Evolutionary conservation across 257 asterid genomes (phyloP), one percentile per base, ranked within the genome.

Genomic region (Salvia miltiorrhiza): DNA sequence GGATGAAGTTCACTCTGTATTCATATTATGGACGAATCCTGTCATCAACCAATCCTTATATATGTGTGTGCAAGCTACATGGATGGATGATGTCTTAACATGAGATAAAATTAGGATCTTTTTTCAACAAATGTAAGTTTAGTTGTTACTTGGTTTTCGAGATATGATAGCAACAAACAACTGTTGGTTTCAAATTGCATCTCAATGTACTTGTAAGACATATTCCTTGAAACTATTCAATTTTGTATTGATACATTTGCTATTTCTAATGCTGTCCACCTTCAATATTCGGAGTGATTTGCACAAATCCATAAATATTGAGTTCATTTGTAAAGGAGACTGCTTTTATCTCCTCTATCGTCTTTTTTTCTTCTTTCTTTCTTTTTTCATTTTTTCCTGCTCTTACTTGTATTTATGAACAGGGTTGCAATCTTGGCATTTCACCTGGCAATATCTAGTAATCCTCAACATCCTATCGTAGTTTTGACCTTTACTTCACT

Each of bases 381-480:
- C 21, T 50, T 7, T 9, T 7, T 9, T 50, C 2, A 1, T 50
- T 50, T 17, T 32, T 20, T 32, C 49, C 13, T 32, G 50, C 52
- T 68, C 74, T 75, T 56, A 44, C 57, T 55, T 54, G 28, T 40
- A 49, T 78, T 56, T 45, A 60, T 59, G 73, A 64, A 76, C 87
- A 93, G 99, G 99, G 85, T 80, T 76, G 89, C 97, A 9, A 78
- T 94, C 45, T 76, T 91, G 83, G 87, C 88, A 4, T 85, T 91
- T 72, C 97, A 94, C 74, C 67, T 77, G 58, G 89, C 93, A 67
- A 76, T 91, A 69, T 76, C 77, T 64, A 72, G 63, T 65, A 78
- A 83, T 66, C 97, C 99, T 62, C 90, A 86, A 77, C 81, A 76
- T 57, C 80, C 85, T 63, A 76, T 80, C 19, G 89, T 91, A 70